phyloP scores from a whole-genome alignment of 495 filamentous ascomycete genomes.

The Tuber borchii region DNA sequence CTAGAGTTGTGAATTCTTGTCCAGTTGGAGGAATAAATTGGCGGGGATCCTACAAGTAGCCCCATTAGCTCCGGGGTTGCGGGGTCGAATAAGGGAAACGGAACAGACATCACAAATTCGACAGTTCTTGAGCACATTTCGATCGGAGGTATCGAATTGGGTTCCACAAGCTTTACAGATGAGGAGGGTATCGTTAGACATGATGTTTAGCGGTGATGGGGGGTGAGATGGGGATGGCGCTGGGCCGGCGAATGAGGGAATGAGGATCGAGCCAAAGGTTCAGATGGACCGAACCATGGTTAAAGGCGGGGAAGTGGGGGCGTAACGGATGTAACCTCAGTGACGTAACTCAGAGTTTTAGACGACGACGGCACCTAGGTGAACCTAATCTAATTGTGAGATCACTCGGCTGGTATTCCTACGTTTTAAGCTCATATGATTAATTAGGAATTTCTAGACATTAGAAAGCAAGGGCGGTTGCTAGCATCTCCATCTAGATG shows the following conservation, averaged over 20 bases:
- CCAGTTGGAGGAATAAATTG: constrained; percentile 61
- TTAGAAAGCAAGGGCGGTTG: neutral
- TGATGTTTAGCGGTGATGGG: constrained; percentile 11
- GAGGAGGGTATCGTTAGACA: constrained; percentile 47
- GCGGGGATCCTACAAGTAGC: constrained; percentile 51
- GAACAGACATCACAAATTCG: constrained; percentile 64
- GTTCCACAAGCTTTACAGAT: constrained; percentile 67
- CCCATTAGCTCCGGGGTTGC: neutral
- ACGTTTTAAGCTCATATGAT: neutral
- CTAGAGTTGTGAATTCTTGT: constrained; percentile 56
- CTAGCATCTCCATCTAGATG: neutral
- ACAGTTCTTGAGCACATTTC: constrained; percentile 50
- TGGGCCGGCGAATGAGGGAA: no score
- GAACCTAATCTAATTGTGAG: neutral
- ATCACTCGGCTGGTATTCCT: neutral
- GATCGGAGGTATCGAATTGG: constrained; percentile 54
- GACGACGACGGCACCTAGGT: neutral
- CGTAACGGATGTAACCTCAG: neutral
- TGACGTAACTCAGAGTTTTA: neutral
- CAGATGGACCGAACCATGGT: neutral
- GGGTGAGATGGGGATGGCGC: neutral
- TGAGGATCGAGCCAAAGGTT: neutral
- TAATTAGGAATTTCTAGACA: neutral
- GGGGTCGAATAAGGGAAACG: neutral
- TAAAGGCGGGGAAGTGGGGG: neutral